These are phyloP conservation scores for Pichia sporocuriosa DNA, from an alignment of 805 yeast genomes.

Conservation along the genomic window DNA sequence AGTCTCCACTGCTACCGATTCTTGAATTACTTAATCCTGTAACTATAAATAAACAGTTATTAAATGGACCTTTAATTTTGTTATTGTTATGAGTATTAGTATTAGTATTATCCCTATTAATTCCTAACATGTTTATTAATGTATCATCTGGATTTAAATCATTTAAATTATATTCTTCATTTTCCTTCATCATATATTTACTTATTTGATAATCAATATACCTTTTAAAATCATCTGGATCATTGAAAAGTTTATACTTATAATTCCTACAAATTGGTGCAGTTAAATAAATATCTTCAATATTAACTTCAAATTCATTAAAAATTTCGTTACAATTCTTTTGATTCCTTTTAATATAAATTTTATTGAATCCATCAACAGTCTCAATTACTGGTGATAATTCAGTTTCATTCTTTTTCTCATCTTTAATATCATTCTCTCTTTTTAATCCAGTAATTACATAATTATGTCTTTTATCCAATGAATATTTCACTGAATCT, in stretches of 20 bases:
- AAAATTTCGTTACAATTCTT: neutral
- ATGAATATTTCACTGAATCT: constrained; percentile 10
- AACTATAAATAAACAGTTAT: constrained; percentile 12
- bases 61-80: constrained; percentile 6
- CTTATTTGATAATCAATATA: constrained; percentile 9
- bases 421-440: neutral
- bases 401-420: no score
- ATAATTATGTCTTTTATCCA: constrained; percentile 6
- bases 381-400: constrained; percentile 7
- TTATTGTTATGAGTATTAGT: neutral
- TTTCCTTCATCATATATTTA: neutral
- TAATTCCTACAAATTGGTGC: constrained; percentile 1
- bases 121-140: neutral
- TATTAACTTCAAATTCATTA: constrained; percentile 8
- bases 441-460: constrained; percentile 15
- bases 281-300: constrained; percentile 12
- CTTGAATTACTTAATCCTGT: constrained; percentile 9
- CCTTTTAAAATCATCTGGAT: constrained; percentile 10
- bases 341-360: constrained; percentile 3
- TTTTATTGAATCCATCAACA: constrained; percentile 13
- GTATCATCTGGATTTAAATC: neutral
- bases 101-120: neutral
- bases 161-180: neutral
- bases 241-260: constrained; percentile 14
- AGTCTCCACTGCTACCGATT: constrained; percentile 3